Base-by-base conservation (phyloP, 139 green algal species). In the Chlorella vulgaris region DNA sequence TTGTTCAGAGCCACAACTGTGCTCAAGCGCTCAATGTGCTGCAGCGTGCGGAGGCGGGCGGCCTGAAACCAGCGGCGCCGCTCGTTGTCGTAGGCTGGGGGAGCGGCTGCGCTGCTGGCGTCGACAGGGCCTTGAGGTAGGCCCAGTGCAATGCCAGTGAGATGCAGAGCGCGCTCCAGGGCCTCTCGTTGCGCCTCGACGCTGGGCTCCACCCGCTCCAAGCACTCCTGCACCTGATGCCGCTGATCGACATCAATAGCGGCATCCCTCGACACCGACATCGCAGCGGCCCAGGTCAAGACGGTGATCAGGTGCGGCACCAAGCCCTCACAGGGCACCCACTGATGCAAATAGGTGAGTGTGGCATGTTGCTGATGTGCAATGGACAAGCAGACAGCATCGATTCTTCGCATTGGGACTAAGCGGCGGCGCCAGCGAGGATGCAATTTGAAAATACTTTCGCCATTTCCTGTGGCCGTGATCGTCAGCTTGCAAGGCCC, bases 11-110 rank as follows among this genome's bases (percentile, higher is more conserved):
- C 63, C 29, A 81, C 31, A 8, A 53, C 18, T 0, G 83, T 87
- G 47, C 51, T 40, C 36, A 87, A 53, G 8, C 83, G 53, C 35
- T 87, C 77, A 4, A 53, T 24, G 8, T 84, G 83, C 77, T 86
- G 76, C 76, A 87, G 53, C 38, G 69, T 39, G 38, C 31, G 50
- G 58, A 87, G 55, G 50, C 83, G 68, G 19, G 31, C 26, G 13
- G 4, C 18, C 22, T 18, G 33, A 65, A 76, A 83, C 63, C 65
- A 51, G 26, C 19, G 43, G n/a, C 66, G 78, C 39, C 80, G 35
- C 38, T 60, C 31, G 39, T 21, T 60, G 47, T 31, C 60, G 69
- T 8, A 40, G 28, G 29, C 53, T 43, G 42, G 22, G 43, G 15
- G 47, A 58, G 47, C 65, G 36, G 26, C 10, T 29, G n/a, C 66